Percentiles rank a stretch among this genome's conserved stretches.
phyloP scores from a whole-genome alignment of 108 stramenopile genomes.

The Stephanodiscus minutulus region DNA sequence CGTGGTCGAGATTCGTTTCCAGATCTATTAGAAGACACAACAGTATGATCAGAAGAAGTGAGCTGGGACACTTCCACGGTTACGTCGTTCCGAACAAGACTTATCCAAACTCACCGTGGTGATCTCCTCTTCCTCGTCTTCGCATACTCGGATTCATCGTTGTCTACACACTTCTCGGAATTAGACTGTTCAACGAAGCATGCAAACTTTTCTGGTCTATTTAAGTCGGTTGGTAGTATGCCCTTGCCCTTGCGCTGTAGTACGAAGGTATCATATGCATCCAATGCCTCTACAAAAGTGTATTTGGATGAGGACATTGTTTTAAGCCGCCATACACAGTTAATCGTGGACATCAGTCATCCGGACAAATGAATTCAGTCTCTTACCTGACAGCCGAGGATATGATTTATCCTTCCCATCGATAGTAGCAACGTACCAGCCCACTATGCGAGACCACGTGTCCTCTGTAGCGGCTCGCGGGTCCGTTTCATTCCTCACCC shows the following conservation, averaged over 20 bases:
- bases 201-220: constrained; percentile 4
- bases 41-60: no score
- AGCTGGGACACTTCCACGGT: background rate
- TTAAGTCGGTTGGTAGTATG: background rate
- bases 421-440: background rate
- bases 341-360: background rate
- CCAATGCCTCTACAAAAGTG: constrained; percentile 2
- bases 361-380: background rate
- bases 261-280: constrained; percentile 4
- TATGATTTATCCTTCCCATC: background rate
- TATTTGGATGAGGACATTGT: background rate
- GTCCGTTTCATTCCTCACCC: background rate
- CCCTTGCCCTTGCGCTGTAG: constrained; percentile 7
- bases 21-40: no score
- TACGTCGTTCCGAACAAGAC: background rate
- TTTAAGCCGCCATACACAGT: background rate
- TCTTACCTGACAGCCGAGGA: background rate
- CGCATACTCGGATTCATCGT: background rate
- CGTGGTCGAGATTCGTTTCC: no score
- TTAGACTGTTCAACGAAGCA: background rate
- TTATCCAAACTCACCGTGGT: background rate
- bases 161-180: no score
- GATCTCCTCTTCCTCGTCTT: background rate
- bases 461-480: background rate
- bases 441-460: background rate